phyloP scores from a whole-genome alignment of 305 asterid species.

The Plantago rigida region DNA sequence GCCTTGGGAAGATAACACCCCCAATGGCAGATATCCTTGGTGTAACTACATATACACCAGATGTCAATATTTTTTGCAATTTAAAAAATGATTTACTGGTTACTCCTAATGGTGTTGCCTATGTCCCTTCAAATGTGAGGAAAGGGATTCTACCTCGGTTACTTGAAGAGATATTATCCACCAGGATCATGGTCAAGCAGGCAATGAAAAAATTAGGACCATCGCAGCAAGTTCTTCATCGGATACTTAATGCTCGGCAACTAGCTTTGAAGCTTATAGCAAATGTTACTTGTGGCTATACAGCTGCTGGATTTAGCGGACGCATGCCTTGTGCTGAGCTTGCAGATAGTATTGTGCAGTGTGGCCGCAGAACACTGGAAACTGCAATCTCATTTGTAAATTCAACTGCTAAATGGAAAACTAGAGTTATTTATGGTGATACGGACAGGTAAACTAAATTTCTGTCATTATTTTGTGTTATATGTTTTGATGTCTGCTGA shows the following conservation, averaged over 20 bases:
- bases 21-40: conserved; percentile 55
- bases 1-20: conserved; percentile 72
- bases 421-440: conserved; percentile 86
- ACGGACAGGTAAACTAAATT: conserved; percentile 63
- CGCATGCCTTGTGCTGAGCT: conserved; percentile 99
- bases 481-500: not conserved
- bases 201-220: conserved; percentile 80
- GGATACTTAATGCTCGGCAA: conserved; percentile 87
- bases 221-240: conserved; percentile 63
- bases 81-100: conserved; percentile 55
- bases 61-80: conserved; percentile 37
- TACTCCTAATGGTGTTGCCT: conserved; percentile 86
- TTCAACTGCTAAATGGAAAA: conserved; percentile 69
- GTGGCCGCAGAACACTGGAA: conserved; percentile 94
- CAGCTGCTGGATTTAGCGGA: conserved; percentile 99
- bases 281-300: conserved; percentile 93
- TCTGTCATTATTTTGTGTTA: not conserved
- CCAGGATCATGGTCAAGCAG: conserved; percentile 94
- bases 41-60: conserved; percentile 69
- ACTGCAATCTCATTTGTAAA: conserved; percentile 74
- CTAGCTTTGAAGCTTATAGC: conserved; percentile 97
- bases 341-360: conserved; percentile 96
- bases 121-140: conserved; percentile 66
- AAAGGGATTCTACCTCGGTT: conserved; percentile 85
- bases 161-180: conserved; percentile 82